Base-by-base conservation (phyloP, 768 basidiomycete species). In the Pisolithus tinctorius region DNA sequence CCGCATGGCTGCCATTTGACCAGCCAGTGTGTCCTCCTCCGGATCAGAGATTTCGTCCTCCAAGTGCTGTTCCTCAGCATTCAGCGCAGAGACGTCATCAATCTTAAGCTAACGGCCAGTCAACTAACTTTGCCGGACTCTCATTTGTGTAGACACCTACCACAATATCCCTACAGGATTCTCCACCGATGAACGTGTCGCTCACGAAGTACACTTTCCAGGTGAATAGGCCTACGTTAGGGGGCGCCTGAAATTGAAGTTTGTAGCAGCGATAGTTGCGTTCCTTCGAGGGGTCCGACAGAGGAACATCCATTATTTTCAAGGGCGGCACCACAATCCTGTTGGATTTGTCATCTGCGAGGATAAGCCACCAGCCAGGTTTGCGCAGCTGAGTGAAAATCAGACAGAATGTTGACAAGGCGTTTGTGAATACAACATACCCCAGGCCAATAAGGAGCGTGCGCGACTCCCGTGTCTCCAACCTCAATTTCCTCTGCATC, bases 41-140 rank as follows among this genome's bases (percentile, higher is more conserved):
- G 95, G 95, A 46, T 98, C 95, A 0, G 93, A 96, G 56, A 98
- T 99, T 53, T 95, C 94, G 62, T 97, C 93, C 36, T 95, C 94
- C 20, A 71, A 72, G 29, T 70, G 78, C 50, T 77, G 73, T 37
- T 85, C 85, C 5, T 83, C 83, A 0, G 71, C 71, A 9, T 64
- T 72, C 14, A 85, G 70, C 65, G 95, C 74, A 9, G 83, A 76
- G 4, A 79, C 71, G 39, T 91, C 85, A 48, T 93, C 89, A 31
- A 96, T 86, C 64, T 86, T 86, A 55, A 96, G 82, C 91, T 94
- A 56, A 8, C 54, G 3, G 63, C 48, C 10, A 53, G 29, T 47
- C 43, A 17, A 49, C 17, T 34, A 49, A 31, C 13, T 36, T 23
- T 26, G 38, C 31, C 23, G 42, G 38, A 25, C 3, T 13, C 2